Evolutionary conservation across 208 protist genomes (phyloP).

Genomic region (Leptomonas seymouri): DNA sequence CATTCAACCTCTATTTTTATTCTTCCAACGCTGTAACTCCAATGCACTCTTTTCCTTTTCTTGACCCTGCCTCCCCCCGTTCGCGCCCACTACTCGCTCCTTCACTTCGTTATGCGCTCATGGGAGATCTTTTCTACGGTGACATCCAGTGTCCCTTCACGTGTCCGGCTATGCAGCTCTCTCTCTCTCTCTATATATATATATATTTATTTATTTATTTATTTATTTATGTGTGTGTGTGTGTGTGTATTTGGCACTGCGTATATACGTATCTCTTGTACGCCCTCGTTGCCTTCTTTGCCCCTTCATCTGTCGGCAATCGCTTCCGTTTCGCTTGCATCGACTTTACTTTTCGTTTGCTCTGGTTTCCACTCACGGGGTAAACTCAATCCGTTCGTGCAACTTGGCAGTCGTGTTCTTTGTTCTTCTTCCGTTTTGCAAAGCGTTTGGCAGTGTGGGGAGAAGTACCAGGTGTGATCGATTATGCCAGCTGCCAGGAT

Average conservation of each 20-base stretch:
- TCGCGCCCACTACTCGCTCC: not conserved
- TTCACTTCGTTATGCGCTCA: not conserved
- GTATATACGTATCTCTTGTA: too few species aligned
- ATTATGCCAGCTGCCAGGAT: not conserved
- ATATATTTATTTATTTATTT: not conserved
- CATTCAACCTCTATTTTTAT: constrained; percentile 14
- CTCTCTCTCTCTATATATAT: constrained; percentile 5
- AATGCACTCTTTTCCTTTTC: not conserved
- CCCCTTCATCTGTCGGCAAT: not conserved
- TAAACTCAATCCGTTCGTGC: too few species aligned
- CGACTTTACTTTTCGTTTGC: constrained; percentile 2
- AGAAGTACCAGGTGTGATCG: not conserved
- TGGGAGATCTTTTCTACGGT: constrained; percentile 16
- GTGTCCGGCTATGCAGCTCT: not conserved
- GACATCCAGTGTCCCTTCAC: constrained; percentile 2
- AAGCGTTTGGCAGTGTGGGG: not conserved
- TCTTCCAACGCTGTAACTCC: too few species aligned
- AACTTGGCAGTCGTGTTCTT: not conserved
- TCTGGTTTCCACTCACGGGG: not conserved
- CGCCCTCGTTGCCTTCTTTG: too few species aligned
- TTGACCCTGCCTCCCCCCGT: not conserved
- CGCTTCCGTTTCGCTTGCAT: not conserved
- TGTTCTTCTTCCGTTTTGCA: not conserved
- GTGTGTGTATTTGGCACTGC: too few species aligned
- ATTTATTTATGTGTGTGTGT: not conserved